Conservation (phyloP, 169 alveolate genomes). For the Plasmodium cynomolgi region DNA sequence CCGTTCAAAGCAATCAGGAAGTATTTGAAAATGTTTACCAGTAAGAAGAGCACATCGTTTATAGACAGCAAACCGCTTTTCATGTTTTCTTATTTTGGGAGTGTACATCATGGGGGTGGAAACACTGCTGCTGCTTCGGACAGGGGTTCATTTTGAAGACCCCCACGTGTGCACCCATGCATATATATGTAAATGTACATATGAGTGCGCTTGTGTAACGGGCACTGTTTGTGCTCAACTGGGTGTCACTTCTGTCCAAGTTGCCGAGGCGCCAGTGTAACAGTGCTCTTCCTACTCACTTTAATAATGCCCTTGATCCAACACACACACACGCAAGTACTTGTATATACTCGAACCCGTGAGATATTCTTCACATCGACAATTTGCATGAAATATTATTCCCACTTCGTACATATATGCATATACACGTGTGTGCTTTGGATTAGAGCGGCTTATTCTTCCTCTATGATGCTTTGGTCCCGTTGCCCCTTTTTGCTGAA, state of each 20-base stretch:
- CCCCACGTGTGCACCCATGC: not conserved
- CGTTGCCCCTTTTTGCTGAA: not conserved
- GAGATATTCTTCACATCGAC: not conserved
- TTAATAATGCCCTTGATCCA: not conserved
- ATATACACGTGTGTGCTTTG: not conserved
- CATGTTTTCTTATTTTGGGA: conserved; percentile 28
- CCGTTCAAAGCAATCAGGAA: conserved; percentile 52
- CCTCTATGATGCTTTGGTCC: not conserved
- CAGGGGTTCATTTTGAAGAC: not conserved
- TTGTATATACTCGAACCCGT: not conserved
- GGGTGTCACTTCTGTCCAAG: not conserved
- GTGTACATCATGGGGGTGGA: conserved; percentile 5
- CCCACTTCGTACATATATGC: not conserved
- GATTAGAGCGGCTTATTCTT: not conserved
- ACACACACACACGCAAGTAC: not conserved
- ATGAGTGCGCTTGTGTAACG: not conserved
- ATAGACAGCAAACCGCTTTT: conserved; percentile 52
- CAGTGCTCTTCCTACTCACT: not conserved
- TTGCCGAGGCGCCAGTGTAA: not conserved
- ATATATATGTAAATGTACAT: not conserved
- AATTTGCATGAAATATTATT: not conserved
- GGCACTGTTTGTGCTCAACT: not conserved
- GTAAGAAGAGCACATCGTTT: conserved; percentile 41
- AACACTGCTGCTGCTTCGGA: not conserved
- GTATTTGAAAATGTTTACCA: conserved; percentile 45